Evolutionary conservation across 345 rosid genomes (phyloP), one percentile per base, ranked within the genome.

Genomic region (Kandelia obovata): DNA sequence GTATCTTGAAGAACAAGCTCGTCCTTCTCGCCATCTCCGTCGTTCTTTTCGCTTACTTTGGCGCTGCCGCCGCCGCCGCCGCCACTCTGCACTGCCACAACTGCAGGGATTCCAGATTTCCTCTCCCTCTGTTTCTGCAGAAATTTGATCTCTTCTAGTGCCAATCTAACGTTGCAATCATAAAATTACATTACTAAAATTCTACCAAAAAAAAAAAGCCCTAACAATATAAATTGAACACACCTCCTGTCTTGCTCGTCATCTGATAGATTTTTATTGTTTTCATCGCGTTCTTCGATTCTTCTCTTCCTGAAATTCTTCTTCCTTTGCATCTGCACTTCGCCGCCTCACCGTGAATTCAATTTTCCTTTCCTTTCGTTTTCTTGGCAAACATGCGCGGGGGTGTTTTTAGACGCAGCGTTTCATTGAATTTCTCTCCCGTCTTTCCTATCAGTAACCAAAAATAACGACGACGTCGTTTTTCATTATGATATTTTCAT

Each of bases 1-100:
- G 99, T 95, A 68, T 95, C 99, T 58, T 95, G 99, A 57, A 95
- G 90, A 58, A 95, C 99, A 68, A 92, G 86, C 66, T 95, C 99
- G 43, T 95, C 99, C 81, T 94, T 94, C 60, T 95, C 99, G 27
- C 93, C 99, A 58, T 90, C 99, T 5, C 80, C 89, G 25, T 90
- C 99, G 47, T 53, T 67, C 78, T 88, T 88, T 56, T 91, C 97
- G 8, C 66, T 73, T 32, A 77, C 30, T 78, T 86, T 90, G 15
- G 67, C 75, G 2, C n/a, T n/a, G n/a, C n/a, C 71, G 8, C 69
- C 77, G 49, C 5, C 49, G 49, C 49, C 49, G 49, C 17, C 66
- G 47, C 79, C 85, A 21, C 65, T 71, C 68, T 83, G 90, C 53
- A 76, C 63, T 57, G 83, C 65, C 0, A 72, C 72, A 32, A 89